These are phyloP conservation scores for Cercophora newfieldiana DNA, from an alignment of 495 filamentous ascomycete genomes.

Conservation along the genomic window DNA sequence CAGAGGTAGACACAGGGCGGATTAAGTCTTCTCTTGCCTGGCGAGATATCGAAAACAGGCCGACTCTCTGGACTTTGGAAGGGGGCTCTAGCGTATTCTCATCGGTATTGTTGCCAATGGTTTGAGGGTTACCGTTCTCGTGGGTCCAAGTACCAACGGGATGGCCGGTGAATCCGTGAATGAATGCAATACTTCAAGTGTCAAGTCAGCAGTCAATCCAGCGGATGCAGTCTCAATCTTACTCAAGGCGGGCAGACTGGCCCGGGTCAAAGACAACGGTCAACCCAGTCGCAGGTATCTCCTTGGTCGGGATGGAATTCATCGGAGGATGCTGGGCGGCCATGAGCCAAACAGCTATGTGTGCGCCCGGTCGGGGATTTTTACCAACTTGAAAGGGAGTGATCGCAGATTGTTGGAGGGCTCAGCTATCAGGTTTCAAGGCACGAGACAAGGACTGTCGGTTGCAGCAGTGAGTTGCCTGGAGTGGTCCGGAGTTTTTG, in stretches of 20 bases:
- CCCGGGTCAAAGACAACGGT: constrained; percentile 2
- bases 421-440: not conserved
- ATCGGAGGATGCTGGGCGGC: not conserved
- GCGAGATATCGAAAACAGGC: not conserved
- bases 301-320: not conserved
- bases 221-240: not conserved
- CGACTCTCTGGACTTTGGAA: constrained; percentile 13
- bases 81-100: constrained; percentile 10
- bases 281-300: constrained; percentile 1
- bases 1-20: not conserved
- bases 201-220: not conserved
- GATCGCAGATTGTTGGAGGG: too few species aligned
- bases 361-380: not conserved
- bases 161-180: constrained; percentile 11
- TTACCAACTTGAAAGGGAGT: too few species aligned
- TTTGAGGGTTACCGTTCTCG: not conserved
- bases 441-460: not conserved
- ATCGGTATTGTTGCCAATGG: not conserved
- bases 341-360: not conserved
- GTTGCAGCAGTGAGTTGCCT: not conserved
- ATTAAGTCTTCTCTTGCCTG: not conserved
- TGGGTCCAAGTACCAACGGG: not conserved
- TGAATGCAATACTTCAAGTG: not conserved
- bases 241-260: not conserved
- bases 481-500: not conserved